Evolutionary conservation across 768 basidiomycete species (phyloP).

Genomic region (Clathrus columnatus): DNA sequence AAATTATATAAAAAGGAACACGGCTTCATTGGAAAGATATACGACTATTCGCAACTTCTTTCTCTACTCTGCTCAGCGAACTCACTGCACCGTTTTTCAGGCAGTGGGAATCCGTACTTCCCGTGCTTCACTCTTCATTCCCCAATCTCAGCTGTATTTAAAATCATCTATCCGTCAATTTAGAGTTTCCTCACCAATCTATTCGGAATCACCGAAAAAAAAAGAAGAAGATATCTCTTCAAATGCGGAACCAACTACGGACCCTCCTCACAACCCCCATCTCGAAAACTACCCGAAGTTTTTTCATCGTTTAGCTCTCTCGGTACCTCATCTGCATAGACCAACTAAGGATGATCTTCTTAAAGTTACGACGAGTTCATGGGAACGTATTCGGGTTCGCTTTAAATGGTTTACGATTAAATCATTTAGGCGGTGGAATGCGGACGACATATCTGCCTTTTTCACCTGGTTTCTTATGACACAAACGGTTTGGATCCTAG

Average conservation of each 20-base stretch:
- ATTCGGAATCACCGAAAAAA: slow-evolving; percentile 9
- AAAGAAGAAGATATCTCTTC: not conserved
- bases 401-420: slow-evolving; percentile 97
- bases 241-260: not conserved
- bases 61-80: too few species aligned
- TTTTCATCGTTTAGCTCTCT: slow-evolving; percentile 68
- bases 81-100: too few species aligned
- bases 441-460: slow-evolving; percentile 95
- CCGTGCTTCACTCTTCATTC: not conserved
- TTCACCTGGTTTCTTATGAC: slow-evolving; percentile 94
- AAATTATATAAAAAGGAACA: not conserved
- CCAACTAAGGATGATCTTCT: slow-evolving; percentile 89
- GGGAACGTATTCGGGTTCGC: slow-evolving; percentile 81
- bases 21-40: slow-evolving; percentile 18
- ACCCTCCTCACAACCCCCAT: slow-evolving; percentile 2
- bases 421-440: slow-evolving; percentile 89
- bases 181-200: slow-evolving; percentile 15
- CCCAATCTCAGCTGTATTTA: not conserved
- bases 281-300: slow-evolving; percentile 72
- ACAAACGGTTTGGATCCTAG: slow-evolving; percentile 89
- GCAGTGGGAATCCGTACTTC: too few species aligned
- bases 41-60: slow-evolving; percentile 19
- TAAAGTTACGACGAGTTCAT: slow-evolving; percentile 78
- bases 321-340: slow-evolving; percentile 54
- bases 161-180: not conserved